A percentile compares a stretch with the other conserved stretches of the same genome.
Conservation (phyloP, 202 grass and related monocot genomes). For the Panicum virgatum region DNA sequence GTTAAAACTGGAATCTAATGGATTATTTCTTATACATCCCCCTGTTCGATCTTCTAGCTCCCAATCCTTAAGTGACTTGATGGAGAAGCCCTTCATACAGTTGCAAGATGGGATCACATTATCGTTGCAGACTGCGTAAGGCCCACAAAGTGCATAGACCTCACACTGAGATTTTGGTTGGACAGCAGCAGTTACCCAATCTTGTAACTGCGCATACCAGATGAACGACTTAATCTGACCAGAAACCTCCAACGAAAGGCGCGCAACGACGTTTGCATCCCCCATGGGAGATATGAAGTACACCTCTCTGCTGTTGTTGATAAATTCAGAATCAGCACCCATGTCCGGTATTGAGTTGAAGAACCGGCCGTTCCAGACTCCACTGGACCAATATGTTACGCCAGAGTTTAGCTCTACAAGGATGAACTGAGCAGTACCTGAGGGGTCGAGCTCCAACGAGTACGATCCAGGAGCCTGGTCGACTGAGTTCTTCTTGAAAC, state of each 20-base stretch:
- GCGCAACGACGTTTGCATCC: neutral
- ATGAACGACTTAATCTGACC: constrained; percentile 24
- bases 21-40: constrained; percentile 45
- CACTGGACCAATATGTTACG: constrained; percentile 35
- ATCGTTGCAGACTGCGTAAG: neutral
- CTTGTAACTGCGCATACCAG: neutral
- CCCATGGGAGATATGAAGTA: neutral
- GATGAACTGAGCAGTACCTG: neutral
- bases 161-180: constrained; percentile 19
- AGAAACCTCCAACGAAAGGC: neutral
- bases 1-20: constrained; percentile 24
- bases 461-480: constrained; percentile 39
- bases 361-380: neutral
- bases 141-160: constrained; percentile 11
- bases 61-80: constrained; percentile 24
- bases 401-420: neutral
- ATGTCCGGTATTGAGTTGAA: constrained; percentile 10
- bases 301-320: neutral
- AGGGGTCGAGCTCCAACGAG: neutral
- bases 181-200: neutral
- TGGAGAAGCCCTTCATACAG: neutral
- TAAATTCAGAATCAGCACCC: neutral
- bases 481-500: constrained; percentile 32
- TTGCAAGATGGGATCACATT: neutral
- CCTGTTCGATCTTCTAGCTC: constrained; percentile 35